phyloP scores from a whole-genome alignment of 371 early-diverging fungal species.

The Apophysomyces sp. region DNA sequence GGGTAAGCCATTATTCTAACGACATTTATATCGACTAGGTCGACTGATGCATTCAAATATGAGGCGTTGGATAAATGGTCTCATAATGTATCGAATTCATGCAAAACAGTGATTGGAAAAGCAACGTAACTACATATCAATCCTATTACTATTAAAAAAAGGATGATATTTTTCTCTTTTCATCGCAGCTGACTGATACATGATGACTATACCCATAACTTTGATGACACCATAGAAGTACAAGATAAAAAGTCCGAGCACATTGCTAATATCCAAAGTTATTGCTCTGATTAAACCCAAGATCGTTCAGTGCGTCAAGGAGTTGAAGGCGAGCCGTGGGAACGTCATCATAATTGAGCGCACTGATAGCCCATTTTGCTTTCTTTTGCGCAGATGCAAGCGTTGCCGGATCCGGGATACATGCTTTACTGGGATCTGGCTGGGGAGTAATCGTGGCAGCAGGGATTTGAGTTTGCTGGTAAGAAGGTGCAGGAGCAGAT shows the following conservation, averaged over 20 bases:
- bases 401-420: conserved; percentile 51
- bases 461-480: neutral
- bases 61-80: conserved; percentile 79
- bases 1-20: neutral
- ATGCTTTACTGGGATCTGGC: neutral
- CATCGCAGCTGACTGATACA: neutral
- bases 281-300: conserved; percentile 43
- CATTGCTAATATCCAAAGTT: conserved; percentile 36
- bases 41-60: conserved; percentile 67
- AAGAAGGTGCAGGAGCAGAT: neutral
- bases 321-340: conserved; percentile 82
- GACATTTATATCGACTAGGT: conserved; percentile 33
- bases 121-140: conserved; percentile 22
- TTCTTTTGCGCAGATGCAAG: conserved; percentile 81
- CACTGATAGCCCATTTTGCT: conserved; percentile 91
- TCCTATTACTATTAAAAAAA: neutral
- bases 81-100: conserved; percentile 57
- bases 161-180: no score
- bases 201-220: neutral
- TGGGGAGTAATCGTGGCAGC: conserved; percentile 11
- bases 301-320: conserved; percentile 66
- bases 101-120: conserved; percentile 64
- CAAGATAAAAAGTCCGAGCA: neutral
- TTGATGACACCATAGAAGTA: neutral
- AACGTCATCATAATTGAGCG: conserved; percentile 93